Base-by-base conservation (phyloP, 176 grass and related monocot genomes). In the Oryza glaberrima region DNA sequence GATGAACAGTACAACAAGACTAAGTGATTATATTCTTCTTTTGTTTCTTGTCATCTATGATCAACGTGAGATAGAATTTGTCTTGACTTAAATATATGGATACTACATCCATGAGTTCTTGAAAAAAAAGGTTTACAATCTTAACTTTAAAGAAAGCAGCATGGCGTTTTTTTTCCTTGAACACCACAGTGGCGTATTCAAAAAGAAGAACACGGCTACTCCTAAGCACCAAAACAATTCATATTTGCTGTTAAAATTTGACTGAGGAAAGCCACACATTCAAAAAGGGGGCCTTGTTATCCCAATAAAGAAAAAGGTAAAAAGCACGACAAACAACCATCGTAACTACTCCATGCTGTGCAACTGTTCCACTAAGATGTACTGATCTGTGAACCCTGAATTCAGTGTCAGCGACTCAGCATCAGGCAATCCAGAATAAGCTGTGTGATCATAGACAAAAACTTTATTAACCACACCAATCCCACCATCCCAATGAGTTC, bases 281-380 rank as follows among this genome's bases (percentile, higher is more conserved):
- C 8, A 78, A 70, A 75, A 13, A 68, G n/a, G 3, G 6, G 15
- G 3, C 67, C 4, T 25, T 52, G 7, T 19, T 43, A 86, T 80
- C 68, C 20, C 25, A 32, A 17, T 34, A 6, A 54, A 7, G 0
- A 41, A 16, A 32, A 66, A 79, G 9, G 22, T 66, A 7, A 28
- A 48, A 38, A 32, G 11, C 56, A 60, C 36, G 36, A 36, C 8
- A 7, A 34, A 2, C 48, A 43, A n/a, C 6, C 5, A 45, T 63
- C 3, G 52, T 71, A 72, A 72, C 80, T 64, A 36, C 49, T 43
- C 54, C 80, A 82, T 52, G 2, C 1, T 75, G 49, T 23, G n/a
- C 64, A 86, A 70, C 17, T 23, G 49, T 69, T 85, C 73, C 28
- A 88, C 25, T 63, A 82, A 35, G 28, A 61, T n/a, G 49, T 34